Percentiles rank a stretch among this genome's conserved stretches.
phyloP scores from a whole-genome alignment of 108 stramenopile genomes.

The Nitzschia inconspicua region DNA sequence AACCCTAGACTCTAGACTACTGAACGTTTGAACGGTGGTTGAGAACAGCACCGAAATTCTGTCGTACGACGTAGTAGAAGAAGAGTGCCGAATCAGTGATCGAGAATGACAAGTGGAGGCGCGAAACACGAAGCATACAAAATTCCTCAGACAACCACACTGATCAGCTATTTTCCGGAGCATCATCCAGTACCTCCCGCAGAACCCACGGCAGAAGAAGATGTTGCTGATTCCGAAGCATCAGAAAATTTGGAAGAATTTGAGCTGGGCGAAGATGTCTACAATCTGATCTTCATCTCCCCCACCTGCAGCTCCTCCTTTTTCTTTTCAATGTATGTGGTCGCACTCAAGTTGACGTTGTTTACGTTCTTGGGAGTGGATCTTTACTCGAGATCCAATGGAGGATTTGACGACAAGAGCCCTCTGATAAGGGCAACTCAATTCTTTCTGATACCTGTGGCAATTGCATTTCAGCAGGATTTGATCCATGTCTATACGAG shows the following conservation, averaged over 20 bases:
- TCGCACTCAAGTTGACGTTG: background rate
- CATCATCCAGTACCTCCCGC: no score
- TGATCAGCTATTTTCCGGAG: no score
- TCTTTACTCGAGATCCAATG: background rate
- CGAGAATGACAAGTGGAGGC: no score
- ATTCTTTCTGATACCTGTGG: constrained; percentile 5
- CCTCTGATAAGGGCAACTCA: background rate
- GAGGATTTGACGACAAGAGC: background rate
- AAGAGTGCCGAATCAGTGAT: no score
- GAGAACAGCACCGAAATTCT: no score
- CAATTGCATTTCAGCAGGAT: constrained; percentile 12
- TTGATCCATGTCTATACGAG: background rate
- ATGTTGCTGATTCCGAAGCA: no score
- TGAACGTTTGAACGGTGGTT: no score
- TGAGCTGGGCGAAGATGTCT: background rate
- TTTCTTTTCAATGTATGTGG: background rate
- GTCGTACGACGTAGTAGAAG: no score
- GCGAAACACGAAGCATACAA: no score
- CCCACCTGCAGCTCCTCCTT: background rate
- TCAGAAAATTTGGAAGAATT: background rate
- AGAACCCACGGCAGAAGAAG: no score
- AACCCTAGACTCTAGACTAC: no score
- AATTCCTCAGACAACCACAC: no score
- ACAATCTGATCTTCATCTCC: constrained; percentile 1
- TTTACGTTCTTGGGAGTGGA: background rate